Evolutionary conservation across 2,329 filamentous ascomycete genomes (phyloP), one percentile per base, ranked within the genome.

Genomic region (Neopestalotiopsis rosae): DNA sequence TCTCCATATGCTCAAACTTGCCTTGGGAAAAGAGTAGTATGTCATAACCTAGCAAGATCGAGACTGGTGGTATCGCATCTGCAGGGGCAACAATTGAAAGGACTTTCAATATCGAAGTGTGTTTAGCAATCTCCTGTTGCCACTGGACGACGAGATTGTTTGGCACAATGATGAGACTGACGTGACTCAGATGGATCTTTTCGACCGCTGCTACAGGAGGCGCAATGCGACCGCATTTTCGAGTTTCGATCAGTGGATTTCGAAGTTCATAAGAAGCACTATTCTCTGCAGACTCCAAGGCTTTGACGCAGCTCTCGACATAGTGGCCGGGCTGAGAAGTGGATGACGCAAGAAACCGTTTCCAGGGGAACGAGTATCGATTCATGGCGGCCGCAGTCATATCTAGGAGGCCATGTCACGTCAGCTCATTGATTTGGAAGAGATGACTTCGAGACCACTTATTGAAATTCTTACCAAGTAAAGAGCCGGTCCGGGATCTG

Each of bases 121-220:
- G 95, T 75, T 94, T 94, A 2, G 83, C 78, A 12, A 98, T 94
- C 75, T 98, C 94, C 12, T 89, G 86, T 66, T 88, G 83, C 95
- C 95, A 98, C 78, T 98, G 95, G 66, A 91, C 87, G 3, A 97
- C 83, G 30, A 98, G 84, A 76, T 98, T 98, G 14, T 90, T 86
- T 0, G 95, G 95, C 0, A 95, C 94, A 38, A 98, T 88, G 20
- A 97, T 84, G 3, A 98, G 82, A 0, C 92, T 97, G 0, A 88
- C 88, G 34, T 88, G 85, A 70, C 90, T 93, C 7, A 96, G 82
- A 32, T 84, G 87, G 3, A 97, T 81, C 69, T 83, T 85, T 28
- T 81, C 84, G 0, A 85, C 81, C 0, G 81, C 77, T 1, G 77
- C 24, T 28, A 59, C 69, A 38, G 14, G 42, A 17, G 72, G 59